Evolutionary conservation across 2,329 filamentous ascomycete species (phyloP), one percentile per base, ranked within the genome.

Genomic region (Metarhizium rileyi): DNA sequence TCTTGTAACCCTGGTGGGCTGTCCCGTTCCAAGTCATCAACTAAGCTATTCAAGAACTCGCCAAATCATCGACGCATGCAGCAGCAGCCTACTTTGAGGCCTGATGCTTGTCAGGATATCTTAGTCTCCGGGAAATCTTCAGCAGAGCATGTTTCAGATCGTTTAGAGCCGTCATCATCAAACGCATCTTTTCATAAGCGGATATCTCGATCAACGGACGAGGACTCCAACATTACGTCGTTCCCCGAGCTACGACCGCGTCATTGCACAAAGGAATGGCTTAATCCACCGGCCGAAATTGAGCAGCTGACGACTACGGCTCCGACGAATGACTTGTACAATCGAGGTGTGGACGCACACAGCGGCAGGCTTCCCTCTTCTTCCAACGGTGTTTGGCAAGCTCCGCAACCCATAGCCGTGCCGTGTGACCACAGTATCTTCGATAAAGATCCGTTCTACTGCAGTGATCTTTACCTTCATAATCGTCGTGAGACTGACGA

Each of bases 201-300:
- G 18, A 27, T 40, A 9, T 40, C 23, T 28, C 46, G 49, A 14
- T 52, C 52, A 2, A 48, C 55, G 4, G 57, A 53, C 25, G 50
- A 55, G 28, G 53, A 55, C 6, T 56, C 58, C 18, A 57, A 57
- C n/a, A 64, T 68, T 5, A 64, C 59, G 2, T 68, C 63, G 9
- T 70, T 69, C 46, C 65, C 65, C 12, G 56, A 58, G 23, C 56
- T 69, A 8, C 54, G 52, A 9, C 57, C 61, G 9, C 61, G 65
- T 5, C 59, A 63, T 8, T 63, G 59, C 38, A 69, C 65, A 0
- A 51, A 55, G 9, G 66, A 68, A 5, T 65, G 63, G 63, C 42
- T 60, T n/a, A 61, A 52, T 6, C 58, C 63, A 2, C 56, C 57
- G 2, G 46, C 47, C 1, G 52, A 54, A 1, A 44, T 59, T 2